Evolutionary conservation across 2,329 filamentous ascomycete species (phyloP).

Genomic region (Triangularia setosa): DNA sequence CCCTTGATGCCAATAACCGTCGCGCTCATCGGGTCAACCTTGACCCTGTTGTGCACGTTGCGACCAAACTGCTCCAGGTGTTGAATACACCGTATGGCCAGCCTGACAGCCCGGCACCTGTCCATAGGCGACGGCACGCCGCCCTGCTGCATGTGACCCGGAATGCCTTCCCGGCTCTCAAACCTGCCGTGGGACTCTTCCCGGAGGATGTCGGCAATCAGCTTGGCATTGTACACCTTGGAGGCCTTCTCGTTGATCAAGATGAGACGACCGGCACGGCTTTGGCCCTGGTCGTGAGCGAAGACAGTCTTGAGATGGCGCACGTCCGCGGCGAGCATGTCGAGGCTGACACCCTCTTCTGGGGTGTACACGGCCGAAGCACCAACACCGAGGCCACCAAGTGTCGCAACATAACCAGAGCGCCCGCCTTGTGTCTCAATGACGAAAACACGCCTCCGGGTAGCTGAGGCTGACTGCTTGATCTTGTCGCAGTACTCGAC

Average conservation of each 20-base stretch:
- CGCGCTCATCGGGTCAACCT: conserved; percentile 67
- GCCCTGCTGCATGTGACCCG: conserved; percentile 91
- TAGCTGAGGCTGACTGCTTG: conserved; percentile 92
- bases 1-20: conserved; percentile 90
- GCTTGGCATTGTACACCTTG: conserved; percentile 82
- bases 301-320: conserved; percentile 85
- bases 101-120: conserved; percentile 81
- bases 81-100: conserved; percentile 92
- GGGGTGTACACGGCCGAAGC: conserved; percentile 93
- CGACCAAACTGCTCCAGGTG: conserved; percentile 77
- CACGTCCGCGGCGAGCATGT: conserved; percentile 90
- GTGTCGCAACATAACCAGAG: conserved; percentile 88
- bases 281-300: conserved; percentile 77
- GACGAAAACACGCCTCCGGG: conserved; percentile 89
- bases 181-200: conserved; percentile 90
- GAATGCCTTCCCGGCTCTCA: conserved; percentile 86
- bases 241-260: conserved; percentile 96
- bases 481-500: conserved; percentile 96
- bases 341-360: conserved; percentile 89
- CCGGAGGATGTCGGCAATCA: conserved; percentile 93
- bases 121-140: conserved; percentile 95
- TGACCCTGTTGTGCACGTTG: conserved; percentile 62
- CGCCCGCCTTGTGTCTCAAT: conserved; percentile 96
- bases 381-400: conserved; percentile 87
- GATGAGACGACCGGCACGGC: conserved; percentile 86